These are phyloP conservation scores for Mycena epipterygia DNA, from an alignment of 768 basidiomycete genomes.

Conservation along the genomic window DNA sequence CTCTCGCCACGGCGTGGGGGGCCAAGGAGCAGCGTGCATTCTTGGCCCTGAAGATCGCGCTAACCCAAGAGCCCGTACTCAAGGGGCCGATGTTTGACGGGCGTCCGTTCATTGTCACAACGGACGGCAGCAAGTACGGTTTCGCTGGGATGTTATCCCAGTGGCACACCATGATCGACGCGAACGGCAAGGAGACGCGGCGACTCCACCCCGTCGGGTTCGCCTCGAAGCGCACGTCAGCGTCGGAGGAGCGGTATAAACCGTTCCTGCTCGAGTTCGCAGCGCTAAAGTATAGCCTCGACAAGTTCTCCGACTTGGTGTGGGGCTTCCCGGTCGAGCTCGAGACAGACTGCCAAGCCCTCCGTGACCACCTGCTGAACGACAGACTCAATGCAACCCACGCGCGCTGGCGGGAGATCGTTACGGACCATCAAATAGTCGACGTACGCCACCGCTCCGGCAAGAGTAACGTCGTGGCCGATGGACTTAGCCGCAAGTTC, in stretches of 20 bases:
- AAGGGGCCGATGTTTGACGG: slow-evolving; percentile 39
- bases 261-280: slow-evolving; percentile 52
- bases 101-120: slow-evolving; percentile 44
- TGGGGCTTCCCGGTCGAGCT: slow-evolving; percentile 42
- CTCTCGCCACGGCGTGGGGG: slow-evolving; percentile 30
- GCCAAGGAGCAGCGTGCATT: slow-evolving; percentile 41
- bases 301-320: slow-evolving; percentile 35
- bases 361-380: slow-evolving; percentile 42
- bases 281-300: slow-evolving; percentile 34
- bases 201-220: slow-evolving; percentile 39
- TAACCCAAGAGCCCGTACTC: slow-evolving; percentile 40
- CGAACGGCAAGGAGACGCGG: slow-evolving; percentile 29
- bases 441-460: slow-evolving; percentile 41
- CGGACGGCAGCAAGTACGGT: slow-evolving; percentile 45
- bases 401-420: slow-evolving; percentile 40
- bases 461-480: slow-evolving; percentile 36
- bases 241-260: slow-evolving; percentile 42
- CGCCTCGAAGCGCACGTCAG: slow-evolving; percentile 36
- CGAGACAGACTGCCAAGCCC: slow-evolving; percentile 29
- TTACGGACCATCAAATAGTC: slow-evolving; percentile 34
- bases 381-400: slow-evolving; percentile 42
- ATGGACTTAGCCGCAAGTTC: slow-evolving; percentile 39
- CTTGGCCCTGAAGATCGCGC: slow-evolving; percentile 35
- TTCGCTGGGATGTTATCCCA: slow-evolving; percentile 45
- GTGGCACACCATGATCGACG: slow-evolving; percentile 16